Base-by-base conservation (phyloP, 2,329 filamentous ascomycete genomes). In the Ophiostoma sp. region DNA sequence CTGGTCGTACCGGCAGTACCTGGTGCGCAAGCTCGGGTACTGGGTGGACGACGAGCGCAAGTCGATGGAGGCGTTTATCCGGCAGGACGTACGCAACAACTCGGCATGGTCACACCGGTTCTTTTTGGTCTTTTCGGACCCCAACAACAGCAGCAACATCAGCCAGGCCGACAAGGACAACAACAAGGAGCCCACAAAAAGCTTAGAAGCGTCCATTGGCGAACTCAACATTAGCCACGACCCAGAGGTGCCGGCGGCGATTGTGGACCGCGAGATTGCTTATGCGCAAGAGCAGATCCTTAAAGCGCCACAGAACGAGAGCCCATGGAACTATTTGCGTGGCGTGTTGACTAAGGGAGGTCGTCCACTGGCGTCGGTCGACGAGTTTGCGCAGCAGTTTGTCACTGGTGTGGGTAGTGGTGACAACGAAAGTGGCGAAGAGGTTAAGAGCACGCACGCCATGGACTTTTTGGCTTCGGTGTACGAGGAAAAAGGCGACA, bases 81-180 rank as follows among this genome's bases (percentile, higher is more conserved):
- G 89, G 73, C 85, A 89, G 45, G 96, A 99, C 82, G 90, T 98
- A 74, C 89, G 95, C 79, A 99, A 99, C 84, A 99, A 99, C 82
- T 96, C 93, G 61, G 96, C 95, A 19, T 99, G 96, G 96, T 97
- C 95, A 77, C 95, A 99, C 85, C 91, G 96, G 70, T 98, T 96
- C 86, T 97, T 95, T 81, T 81, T 98, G n/a, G 90, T 95, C 22
- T 97, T 98, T 77, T 87, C 88, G 80, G 85, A 87, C 85, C 91
- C 86, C 25, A 84, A 77, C 0, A 78, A 83, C 31, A 83, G 84
- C 15, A 89, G 87, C 0, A 78, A 82, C 3, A 39, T 12, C 36
- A 61, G 63, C 45, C 22, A n/a, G 64, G 19, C 4, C 52, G 42
- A 19, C 57, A 50, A 55, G 11, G 63, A 42, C 33, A 17, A 9